Percentiles rank a stretch among this genome's conserved stretches.
These are phyloP conservation scores for Blastocystis sp. DNA, from an alignment of 352 stramenopile genomes.

Conservation along the genomic window DNA sequence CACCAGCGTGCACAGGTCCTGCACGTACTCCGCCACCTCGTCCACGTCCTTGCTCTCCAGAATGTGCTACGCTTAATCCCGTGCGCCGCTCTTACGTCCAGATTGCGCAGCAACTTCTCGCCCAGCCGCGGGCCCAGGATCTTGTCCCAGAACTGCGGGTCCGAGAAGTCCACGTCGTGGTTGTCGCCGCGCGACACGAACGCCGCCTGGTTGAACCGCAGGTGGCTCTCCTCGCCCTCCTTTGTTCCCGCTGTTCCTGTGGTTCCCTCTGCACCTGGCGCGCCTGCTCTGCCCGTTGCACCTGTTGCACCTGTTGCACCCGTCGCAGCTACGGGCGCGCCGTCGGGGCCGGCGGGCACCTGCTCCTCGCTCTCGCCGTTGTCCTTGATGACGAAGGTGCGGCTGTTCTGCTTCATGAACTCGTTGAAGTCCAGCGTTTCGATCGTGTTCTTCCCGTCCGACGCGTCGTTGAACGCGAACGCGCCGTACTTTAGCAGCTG, in stretches of 20 bases:
- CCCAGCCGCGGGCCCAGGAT: slow-evolving; percentile 80
- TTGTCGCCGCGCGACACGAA: slow-evolving; percentile 74
- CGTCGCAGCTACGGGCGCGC: slow-evolving; percentile 79
- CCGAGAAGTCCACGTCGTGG: slow-evolving; percentile 90
- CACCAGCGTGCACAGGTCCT: slow-evolving; percentile 78
- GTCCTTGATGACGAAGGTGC: slow-evolving; percentile 66
- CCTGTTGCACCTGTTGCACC: no score
- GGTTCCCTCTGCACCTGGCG: background rate
- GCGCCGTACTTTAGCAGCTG: slow-evolving; percentile 95
- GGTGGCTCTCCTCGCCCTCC: slow-evolving; percentile 82
- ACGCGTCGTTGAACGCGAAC: slow-evolving; percentile 94
- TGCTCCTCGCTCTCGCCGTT: slow-evolving; percentile 18
- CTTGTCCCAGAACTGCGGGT: slow-evolving; percentile 99
- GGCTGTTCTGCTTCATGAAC: slow-evolving; percentile 63
- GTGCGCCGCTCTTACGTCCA: slow-evolving; percentile 80
- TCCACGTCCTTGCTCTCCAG: slow-evolving; percentile 76
- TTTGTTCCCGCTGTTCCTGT: background rate
- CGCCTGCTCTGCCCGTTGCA: background rate
- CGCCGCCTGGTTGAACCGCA: slow-evolving; percentile 71
- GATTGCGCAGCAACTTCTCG: slow-evolving; percentile 82
- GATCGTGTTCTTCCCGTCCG: slow-evolving; percentile 77
- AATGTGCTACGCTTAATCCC: slow-evolving; percentile 66
- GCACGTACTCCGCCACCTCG: slow-evolving; percentile 81
- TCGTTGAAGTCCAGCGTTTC: slow-evolving; percentile 78
- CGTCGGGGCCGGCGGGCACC: slow-evolving; percentile 80